A percentile compares a stretch with the other conserved stretches of the same genome.
Conservation (phyloP, 805 yeast species). For the Nakazawaea sp. region DNA sequence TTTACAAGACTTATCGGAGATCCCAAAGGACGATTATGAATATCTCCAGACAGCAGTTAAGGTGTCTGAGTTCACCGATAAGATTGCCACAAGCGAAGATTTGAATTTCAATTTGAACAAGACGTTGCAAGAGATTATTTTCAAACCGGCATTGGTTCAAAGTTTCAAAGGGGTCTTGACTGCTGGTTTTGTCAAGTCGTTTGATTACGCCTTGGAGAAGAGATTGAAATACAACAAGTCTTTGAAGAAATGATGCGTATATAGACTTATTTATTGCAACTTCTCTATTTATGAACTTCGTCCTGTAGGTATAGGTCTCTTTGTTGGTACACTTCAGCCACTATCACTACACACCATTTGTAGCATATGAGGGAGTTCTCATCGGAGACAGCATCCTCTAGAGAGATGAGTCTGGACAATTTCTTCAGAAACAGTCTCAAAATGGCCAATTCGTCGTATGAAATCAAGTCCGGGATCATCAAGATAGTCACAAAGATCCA, state of each 20-base stretch:
- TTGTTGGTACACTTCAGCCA: constrained; percentile 19
- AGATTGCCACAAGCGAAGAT: constrained; percentile 35
- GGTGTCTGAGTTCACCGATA: constrained; percentile 26
- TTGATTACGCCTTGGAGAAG: constrained; percentile 74
- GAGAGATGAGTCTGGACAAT: constrained; percentile 15
- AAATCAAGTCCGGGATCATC: constrained; percentile 29
- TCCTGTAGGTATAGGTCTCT: constrained; percentile 19
- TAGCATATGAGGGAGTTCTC: constrained; percentile 1
- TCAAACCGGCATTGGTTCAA: constrained; percentile 66
- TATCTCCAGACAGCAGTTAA: constrained; percentile 20
- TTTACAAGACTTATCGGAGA: constrained; percentile 11
- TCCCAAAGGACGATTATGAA: constrained; percentile 27
- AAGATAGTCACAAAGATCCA: constrained; percentile 37
- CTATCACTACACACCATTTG: constrained; percentile 12
- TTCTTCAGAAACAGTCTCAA: constrained; percentile 35
- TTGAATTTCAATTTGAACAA: constrained; percentile 27
- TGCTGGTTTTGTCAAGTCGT: constrained; percentile 72
- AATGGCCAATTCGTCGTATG: constrained; percentile 30
- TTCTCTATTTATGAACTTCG: too few relatives aligned
- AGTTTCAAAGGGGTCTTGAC: constrained; percentile 78
- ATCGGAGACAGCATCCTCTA: constrained; percentile 2
- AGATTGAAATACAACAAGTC: constrained; percentile 25
- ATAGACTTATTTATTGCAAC: not conserved
- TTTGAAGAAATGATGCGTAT: constrained; percentile 2
- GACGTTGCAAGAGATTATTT: constrained; percentile 50